Base-by-base conservation (phyloP, 352 stramenopile species). In the Globisporangium spiculum region DNA sequence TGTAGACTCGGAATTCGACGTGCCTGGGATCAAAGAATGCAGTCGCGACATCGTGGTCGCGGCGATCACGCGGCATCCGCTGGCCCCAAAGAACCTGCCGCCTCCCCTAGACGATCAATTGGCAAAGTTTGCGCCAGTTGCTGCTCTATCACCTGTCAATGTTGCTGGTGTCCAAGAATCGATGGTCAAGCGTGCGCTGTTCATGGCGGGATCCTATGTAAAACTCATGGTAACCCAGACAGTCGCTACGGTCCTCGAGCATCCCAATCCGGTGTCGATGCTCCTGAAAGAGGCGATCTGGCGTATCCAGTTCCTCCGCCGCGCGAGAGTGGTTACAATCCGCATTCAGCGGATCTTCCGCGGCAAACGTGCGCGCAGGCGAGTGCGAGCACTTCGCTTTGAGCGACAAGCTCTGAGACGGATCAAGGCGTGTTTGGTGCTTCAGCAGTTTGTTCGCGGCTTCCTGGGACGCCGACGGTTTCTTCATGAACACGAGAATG, bases 261-360 rank as follows among this genome's bases (percentile, higher is more conserved):
- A 81, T 55, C 66, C 76, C 1, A 89, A 91, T 36, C 69, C 72
- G 3, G 58, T 83, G 1, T 86, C 82, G 18, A 57, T 66, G 5
- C 34, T 77, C 10, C 26, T 90, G n/a, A 89, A 88, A 57, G 79
- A 90, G 16, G 62, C 68, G 0, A 52, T 86, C 24, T 93, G 86
- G 84, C 80, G 74, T 22, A 20, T 93, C 16, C 83, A 91, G 55
- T 92, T 89, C 46, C 8, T 78, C 2, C 76, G 84, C 10, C 75
- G 83, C 63, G 82, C 76, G 8, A 57, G 68, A 2, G 71, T 90
- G 7, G 83, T 92, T 14, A 79, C 81, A 1, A 88, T 62, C 1
- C 75, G 82, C 9, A 86, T 93, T 32, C 84, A 93, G 54, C 65
- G 77, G 1, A 86, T 92, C 41, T 92, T 87, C 60, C 76, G 86